These are phyloP conservation scores for Prunus armeniaca DNA, from an alignment of 306 rosid species.

Conservation along the genomic window DNA sequence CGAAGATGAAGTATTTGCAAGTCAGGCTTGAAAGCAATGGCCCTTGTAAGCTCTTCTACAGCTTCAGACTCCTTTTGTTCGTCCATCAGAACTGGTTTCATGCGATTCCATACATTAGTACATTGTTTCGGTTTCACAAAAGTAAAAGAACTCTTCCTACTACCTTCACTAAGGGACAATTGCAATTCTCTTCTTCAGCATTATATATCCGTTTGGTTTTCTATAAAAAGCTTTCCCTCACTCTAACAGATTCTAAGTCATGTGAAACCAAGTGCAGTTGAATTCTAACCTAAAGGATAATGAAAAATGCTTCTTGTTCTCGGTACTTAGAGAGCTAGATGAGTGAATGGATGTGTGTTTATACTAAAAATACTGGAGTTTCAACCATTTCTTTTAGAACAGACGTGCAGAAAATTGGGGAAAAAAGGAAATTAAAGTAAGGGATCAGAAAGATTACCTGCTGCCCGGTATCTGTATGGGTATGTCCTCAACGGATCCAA, in stretches of 20 bases:
- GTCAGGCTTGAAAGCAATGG: constrained; percentile 74
- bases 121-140: constrained; percentile 12
- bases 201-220: not conserved
- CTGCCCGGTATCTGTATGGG: constrained; percentile 87
- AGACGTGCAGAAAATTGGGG: not conserved
- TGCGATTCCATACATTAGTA: constrained; percentile 25
- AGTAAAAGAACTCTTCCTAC: not conserved
- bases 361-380: not conserved
- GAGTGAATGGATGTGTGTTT: not conserved
- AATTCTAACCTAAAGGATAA: not conserved
- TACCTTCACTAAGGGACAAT: not conserved
- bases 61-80: constrained; percentile 83
- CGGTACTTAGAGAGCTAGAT: not conserved
- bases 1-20: constrained; percentile 83
- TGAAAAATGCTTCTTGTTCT: not conserved
- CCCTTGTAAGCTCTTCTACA: constrained; percentile 65
- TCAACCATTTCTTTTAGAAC: not conserved
- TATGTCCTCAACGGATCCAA: constrained; percentile 79
- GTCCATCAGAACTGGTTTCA: constrained; percentile 77
- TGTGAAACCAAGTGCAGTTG: not conserved
- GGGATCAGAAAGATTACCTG: constrained; percentile 47
- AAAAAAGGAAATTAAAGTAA: too few relatives aligned
- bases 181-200: not conserved
- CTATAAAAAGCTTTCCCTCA: not conserved
- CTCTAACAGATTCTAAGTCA: not conserved